phyloP scores from a whole-genome alignment of 345 rosid species.

The Balakata baccata region DNA sequence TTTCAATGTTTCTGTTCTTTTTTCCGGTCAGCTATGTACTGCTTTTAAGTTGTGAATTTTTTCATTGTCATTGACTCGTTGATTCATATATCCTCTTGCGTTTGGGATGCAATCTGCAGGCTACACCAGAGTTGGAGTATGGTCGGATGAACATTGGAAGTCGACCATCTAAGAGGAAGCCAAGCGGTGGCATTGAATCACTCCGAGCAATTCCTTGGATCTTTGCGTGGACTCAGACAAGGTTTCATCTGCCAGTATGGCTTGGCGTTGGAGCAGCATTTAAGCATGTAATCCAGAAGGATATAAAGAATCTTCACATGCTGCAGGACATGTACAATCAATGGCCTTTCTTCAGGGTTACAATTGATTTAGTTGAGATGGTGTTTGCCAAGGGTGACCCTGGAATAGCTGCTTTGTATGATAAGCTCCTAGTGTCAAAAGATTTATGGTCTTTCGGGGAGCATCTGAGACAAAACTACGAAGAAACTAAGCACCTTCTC shows the following conservation, averaged over 20 bases:
- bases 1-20: background rate
- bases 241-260: constrained; percentile 98
- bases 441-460: constrained; percentile 79
- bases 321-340: constrained; percentile 79
- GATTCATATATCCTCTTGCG: background rate
- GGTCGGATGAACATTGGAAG: constrained; percentile 99
- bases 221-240: constrained; percentile 95
- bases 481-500: constrained; percentile 81
- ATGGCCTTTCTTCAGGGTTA: constrained; percentile 96
- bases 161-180: constrained; percentile 92
- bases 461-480: constrained; percentile 57
- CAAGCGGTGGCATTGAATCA: constrained; percentile 93
- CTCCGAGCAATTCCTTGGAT: constrained; percentile 99
- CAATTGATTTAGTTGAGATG: constrained; percentile 93
- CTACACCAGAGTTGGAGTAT: constrained; percentile 93
- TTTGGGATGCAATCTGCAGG: constrained; percentile 40
- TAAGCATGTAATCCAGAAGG: constrained; percentile 63
- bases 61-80: background rate
- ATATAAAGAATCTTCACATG: constrained; percentile 65
- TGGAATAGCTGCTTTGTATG: constrained; percentile 76
- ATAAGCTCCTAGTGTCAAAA: constrained; percentile 75
- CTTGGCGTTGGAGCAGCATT: constrained; percentile 93
- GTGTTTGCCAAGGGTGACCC: constrained; percentile 98
- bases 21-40: background rate
- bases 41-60: background rate